phyloP scores from a whole-genome alignment of 108 stramenopile species.

The Poteriospumella lacustris region DNA sequence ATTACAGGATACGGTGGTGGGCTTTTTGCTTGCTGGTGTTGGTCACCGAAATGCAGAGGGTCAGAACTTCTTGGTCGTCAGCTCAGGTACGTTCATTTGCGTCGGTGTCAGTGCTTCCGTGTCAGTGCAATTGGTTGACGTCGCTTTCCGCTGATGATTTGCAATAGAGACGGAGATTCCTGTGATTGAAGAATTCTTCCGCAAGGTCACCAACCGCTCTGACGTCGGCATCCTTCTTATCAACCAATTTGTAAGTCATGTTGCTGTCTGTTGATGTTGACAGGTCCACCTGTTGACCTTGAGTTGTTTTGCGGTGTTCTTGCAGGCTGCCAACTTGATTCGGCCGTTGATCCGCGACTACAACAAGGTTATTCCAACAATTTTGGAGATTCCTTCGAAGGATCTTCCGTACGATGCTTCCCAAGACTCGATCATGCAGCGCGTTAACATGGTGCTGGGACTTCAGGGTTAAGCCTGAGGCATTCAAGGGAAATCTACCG shows the following conservation, averaged over 20 bases:
- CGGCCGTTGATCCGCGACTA: constrained; percentile 93
- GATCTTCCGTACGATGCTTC: constrained; percentile 87
- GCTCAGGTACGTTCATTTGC: constrained; percentile 42
- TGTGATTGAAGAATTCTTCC: constrained; percentile 55
- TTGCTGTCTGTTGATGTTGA: neutral
- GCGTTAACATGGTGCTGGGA: constrained; percentile 86
- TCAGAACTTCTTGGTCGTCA: constrained; percentile 92
- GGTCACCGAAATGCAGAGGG: constrained; percentile 88
- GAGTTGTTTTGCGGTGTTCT: neutral
- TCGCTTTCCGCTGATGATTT: neutral
- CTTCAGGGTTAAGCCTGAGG: constrained; percentile 13
- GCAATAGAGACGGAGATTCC: constrained; percentile 38
- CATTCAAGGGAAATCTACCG: too few relatives aligned
- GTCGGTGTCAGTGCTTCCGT: neutral
- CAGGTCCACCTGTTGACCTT: neutral
- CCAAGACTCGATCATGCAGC: constrained; percentile 98
- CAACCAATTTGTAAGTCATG: constrained; percentile 72
- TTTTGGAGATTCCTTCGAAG: constrained; percentile 94
- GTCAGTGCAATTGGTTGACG: neutral
- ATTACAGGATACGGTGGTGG: constrained; percentile 90
- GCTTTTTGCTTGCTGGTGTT: constrained; percentile 91
- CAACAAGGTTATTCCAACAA: constrained; percentile 87
- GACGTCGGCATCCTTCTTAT: constrained; percentile 95
- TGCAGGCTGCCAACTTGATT: constrained; percentile 76
- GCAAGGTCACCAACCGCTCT: constrained; percentile 67